Conservation (phyloP, 371 early-diverging fungal species). For the Mucor velutinosus region DNA sequence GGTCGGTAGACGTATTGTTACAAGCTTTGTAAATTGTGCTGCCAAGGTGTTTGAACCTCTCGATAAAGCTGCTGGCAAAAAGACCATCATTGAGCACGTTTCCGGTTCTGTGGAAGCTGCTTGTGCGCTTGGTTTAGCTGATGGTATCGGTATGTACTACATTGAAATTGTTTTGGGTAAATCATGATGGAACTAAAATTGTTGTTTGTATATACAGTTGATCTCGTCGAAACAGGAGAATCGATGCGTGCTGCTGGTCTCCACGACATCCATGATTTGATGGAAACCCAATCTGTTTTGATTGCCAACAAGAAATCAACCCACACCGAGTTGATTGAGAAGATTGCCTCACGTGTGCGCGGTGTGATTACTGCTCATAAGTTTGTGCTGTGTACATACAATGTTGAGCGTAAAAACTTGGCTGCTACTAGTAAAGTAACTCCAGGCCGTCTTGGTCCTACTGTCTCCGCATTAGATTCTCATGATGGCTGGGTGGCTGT, state of each 20-base stretch:
- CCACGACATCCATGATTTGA: constrained; percentile 80
- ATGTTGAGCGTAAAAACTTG: constrained; percentile 69
- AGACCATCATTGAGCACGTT: constrained; percentile 80
- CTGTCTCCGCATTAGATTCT: constrained; percentile 84
- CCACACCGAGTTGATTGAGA: constrained; percentile 71
- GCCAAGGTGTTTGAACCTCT: constrained; percentile 68
- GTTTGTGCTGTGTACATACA: constrained; percentile 91
- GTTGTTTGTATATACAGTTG: neutral
- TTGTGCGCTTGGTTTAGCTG: constrained; percentile 94
- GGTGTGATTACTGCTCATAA: constrained; percentile 89
- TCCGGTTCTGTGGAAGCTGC: constrained; percentile 96
- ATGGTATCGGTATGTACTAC: constrained; percentile 82
- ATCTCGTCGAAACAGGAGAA: constrained; percentile 89
- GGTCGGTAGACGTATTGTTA: constrained; percentile 92
- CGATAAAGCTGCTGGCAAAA: constrained; percentile 61
- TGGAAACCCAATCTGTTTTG: constrained; percentile 87
- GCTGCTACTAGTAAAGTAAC: constrained; percentile 74
- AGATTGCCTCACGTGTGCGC: constrained; percentile 79
- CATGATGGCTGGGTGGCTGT: constrained; percentile 89
- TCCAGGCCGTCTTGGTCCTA: constrained; percentile 92
- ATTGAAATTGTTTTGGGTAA: no score
- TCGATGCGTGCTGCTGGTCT: constrained; percentile 98
- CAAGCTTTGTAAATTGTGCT: constrained; percentile 81
- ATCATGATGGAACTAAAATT: neutral
- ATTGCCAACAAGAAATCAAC: constrained; percentile 70